phyloP scores from a whole-genome alignment of 192 early-diverging fungal species.

The Linnemannia schmuckeri region DNA sequence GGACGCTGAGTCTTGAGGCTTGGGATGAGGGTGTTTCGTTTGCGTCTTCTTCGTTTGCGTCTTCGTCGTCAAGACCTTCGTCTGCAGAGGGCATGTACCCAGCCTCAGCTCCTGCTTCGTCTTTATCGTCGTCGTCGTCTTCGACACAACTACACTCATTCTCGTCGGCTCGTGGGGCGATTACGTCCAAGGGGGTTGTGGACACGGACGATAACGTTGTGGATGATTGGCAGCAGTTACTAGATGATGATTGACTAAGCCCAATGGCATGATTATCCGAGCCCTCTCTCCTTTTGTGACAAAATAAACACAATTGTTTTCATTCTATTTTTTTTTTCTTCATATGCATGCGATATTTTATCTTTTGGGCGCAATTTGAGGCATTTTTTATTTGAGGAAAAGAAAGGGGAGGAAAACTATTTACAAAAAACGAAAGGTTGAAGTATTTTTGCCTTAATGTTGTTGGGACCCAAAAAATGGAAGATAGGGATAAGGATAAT shows the following conservation, averaged over 20 bases:
- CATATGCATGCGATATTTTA: neutral
- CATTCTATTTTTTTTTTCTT: neutral
- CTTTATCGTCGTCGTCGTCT: neutral
- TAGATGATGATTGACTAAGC: constrained; percentile 35
- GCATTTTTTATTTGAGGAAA: neutral
- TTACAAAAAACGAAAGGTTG: neutral
- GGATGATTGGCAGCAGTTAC: constrained; percentile 53
- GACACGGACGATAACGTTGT: constrained; percentile 49
- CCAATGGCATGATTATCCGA: neutral
- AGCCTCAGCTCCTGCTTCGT: neutral
- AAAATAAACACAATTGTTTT: neutral
- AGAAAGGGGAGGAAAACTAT: neutral
- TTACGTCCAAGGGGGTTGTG: constrained; percentile 47
- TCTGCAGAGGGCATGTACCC: neutral
- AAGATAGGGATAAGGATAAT: neutral
- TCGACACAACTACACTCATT: neutral
- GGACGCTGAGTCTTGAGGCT: constrained; percentile 17
- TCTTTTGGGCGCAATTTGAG: neutral
- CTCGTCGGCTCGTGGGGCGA: constrained; percentile 14
- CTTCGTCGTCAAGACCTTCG: neutral
- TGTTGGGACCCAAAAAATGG: neutral
- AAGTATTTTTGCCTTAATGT: neutral
- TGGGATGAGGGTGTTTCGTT: constrained; percentile 22
- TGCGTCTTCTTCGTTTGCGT: neutral
- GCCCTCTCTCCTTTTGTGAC: neutral